Evolutionary conservation across 257 asterid species (phyloP).

Genomic region (Nyctanthes arbortristis): DNA sequence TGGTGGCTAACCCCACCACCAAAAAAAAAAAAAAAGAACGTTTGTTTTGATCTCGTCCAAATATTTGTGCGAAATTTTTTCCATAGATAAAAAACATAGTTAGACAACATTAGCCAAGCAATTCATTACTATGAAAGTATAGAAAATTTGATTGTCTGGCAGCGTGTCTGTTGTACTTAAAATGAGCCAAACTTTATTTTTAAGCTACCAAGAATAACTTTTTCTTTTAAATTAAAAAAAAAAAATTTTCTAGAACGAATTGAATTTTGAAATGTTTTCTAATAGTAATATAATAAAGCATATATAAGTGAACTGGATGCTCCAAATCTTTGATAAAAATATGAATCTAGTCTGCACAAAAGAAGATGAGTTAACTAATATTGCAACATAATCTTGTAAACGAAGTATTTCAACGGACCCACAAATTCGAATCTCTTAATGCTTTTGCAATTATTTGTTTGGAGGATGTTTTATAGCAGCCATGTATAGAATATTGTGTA

Average conservation of each 20-base stretch:
- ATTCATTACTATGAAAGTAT: background rate
- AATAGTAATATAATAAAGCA: too few species aligned
- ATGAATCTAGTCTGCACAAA: background rate
- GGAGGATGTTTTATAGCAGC: background rate
- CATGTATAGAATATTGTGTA: background rate
- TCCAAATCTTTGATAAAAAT: background rate
- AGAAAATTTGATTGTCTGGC: background rate
- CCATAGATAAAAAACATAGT: background rate
- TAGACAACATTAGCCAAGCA: background rate
- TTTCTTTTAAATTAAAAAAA: too few species aligned
- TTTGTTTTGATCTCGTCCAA: background rate
- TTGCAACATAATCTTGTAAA: background rate
- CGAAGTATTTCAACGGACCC: background rate
- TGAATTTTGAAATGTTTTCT: too few species aligned
- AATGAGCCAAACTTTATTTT: background rate
- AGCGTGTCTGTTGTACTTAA: background rate
- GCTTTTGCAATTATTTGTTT: slow-evolving; percentile 9
- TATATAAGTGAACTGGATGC: too few species aligned
- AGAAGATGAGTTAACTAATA: background rate
- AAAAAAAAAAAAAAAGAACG: too few species aligned
- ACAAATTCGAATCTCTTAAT: slow-evolving; percentile 3
- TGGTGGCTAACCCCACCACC: background rate
- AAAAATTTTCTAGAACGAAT: too few species aligned
- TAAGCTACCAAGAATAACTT: too few species aligned
- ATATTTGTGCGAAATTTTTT: background rate